Evolutionary conservation across 768 basidiomycete genomes (phyloP), one percentile per base, ranked within the genome.

Genomic region (Lanmaoa rubissima): DNA sequence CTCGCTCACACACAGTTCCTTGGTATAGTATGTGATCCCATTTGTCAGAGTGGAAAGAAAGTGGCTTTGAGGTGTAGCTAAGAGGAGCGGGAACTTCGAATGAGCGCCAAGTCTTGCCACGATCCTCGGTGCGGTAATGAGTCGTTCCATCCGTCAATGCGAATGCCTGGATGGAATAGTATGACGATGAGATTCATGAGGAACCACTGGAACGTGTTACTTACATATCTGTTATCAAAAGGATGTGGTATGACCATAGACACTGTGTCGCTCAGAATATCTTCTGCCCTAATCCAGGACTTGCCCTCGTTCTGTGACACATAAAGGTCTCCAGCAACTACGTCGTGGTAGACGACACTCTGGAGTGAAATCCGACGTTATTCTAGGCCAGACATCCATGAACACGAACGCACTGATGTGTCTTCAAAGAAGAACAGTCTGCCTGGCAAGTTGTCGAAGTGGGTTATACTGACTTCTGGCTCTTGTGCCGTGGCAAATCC

Each of bases 351-450:
- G 47, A 96, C 76, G n/a, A 86, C 88, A 24, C 74, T 76, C 86
- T 88, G 69, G 1, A 51, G 14, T 14, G 14, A 49, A 54, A 41
- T 0, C 2, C 3, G 46, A 19, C 12, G 46, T 56, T 19, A 61
- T 26, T 28, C 7, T 8, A 34, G 13, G 31, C 2, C 21, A 43
- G 19, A 48, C 34, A 31, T 24, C 32, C n/a, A 19, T 31, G 24
- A n/a, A 48, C n/a, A 43, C 19, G n/a, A 26, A 77, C 88, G 63
- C 63, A 95, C 95, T 32, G 87, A 73, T 8, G 92, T 87, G 74
- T 97, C 96, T 60, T 98, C 91, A 74, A 98, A 97, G 79, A 94
- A 98, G 76, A 89, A 90, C 51, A 96, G 68, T 63, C 81, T 79
- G 13, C 82, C 81, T 10, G 94, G 93, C 36, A 90, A 75, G 69